Evolutionary conservation across 2,329 filamentous ascomycete species (phyloP).

Genomic region (Penicillium sp.): DNA sequence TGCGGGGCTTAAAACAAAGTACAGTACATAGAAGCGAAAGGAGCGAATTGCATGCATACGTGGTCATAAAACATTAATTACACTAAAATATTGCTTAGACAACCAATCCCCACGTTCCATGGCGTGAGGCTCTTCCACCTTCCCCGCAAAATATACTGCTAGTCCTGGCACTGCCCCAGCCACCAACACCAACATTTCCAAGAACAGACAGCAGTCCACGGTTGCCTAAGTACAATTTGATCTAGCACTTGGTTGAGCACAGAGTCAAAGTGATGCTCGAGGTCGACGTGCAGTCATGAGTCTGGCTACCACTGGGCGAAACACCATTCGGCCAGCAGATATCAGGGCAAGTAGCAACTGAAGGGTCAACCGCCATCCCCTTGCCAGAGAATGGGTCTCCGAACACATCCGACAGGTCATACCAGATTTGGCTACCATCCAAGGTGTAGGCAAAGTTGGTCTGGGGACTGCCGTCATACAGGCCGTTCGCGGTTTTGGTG

Average conservation of each 20-base stretch:
- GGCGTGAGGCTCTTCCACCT: not conserved
- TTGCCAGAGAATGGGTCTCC: conserved; percentile 42
- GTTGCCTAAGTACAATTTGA: not conserved
- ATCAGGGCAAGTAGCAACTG: conserved; percentile 22
- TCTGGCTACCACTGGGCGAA: conserved; percentile 31
- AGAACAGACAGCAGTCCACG: not conserved
- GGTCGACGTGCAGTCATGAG: conserved; percentile 27
- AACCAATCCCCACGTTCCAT: not conserved
- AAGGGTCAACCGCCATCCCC: conserved; percentile 25
- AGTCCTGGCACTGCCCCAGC: not conserved
- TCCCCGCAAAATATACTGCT: not conserved
- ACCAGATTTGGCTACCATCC: conserved; percentile 38
- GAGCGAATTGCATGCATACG: not conserved
- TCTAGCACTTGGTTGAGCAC: conserved; percentile 29
- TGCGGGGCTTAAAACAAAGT: not conserved
- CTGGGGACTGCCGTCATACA: conserved; percentile 39
- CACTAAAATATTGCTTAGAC: not conserved
- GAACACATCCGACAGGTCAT: conserved; percentile 46
- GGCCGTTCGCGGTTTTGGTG: conserved; percentile 34
- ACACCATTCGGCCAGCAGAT: conserved; percentile 36
- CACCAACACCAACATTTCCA: not conserved
- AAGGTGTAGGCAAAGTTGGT: conserved; percentile 45
- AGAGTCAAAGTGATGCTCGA: conserved; percentile 31
- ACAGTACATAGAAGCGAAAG: not conserved
- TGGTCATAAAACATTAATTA: not conserved